Evolutionary conservation across 73 alveolate species (phyloP).

Genomic region (Strombidium stylifer): DNA sequence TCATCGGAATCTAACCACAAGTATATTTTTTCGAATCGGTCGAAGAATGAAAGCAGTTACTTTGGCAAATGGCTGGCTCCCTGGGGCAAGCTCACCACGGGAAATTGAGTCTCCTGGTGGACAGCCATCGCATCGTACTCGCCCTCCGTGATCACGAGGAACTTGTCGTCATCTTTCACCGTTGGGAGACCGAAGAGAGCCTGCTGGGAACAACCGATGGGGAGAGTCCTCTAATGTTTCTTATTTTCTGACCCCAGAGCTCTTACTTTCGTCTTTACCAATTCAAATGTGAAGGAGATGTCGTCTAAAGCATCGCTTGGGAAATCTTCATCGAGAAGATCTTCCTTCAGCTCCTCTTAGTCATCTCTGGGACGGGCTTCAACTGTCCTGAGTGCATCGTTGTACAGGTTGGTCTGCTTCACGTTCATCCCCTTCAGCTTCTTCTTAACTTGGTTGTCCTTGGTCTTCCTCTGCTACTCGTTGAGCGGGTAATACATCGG

Average conservation of each 20-base stretch:
- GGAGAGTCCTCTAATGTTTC: constrained; percentile 32
- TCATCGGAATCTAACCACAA: constrained; percentile 82
- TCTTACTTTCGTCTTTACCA: constrained; percentile 58
- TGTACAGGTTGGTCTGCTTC: no score
- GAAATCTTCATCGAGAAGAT: no score
- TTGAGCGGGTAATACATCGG: constrained; percentile 50
- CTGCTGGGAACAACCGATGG: constrained; percentile 45
- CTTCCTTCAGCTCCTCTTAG: no score
- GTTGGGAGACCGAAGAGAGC: constrained; percentile 88
- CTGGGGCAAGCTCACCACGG: constrained; percentile 87
- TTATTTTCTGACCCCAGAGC: constrained; percentile 60
- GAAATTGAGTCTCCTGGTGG: constrained; percentile 75
- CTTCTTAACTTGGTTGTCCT: constrained; percentile 8
- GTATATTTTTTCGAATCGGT: constrained; percentile 70
- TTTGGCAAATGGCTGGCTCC: constrained; percentile 85
- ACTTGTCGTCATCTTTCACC: constrained; percentile 53
- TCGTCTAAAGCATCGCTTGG: no score
- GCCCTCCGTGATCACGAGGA: constrained; percentile 89
- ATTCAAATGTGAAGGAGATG: constrained; percentile 21
- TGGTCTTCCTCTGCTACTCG: constrained; percentile 34
- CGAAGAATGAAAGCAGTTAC: constrained; percentile 75
- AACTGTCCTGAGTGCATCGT: no score
- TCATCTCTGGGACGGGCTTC: no score
- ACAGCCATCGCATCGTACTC: constrained; percentile 96
- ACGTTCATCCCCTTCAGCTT: constrained; percentile 30